Evolutionary conservation across 1,139 yeast species (phyloP).

Genomic region (Zhuliangozyma blackwelliae): DNA sequence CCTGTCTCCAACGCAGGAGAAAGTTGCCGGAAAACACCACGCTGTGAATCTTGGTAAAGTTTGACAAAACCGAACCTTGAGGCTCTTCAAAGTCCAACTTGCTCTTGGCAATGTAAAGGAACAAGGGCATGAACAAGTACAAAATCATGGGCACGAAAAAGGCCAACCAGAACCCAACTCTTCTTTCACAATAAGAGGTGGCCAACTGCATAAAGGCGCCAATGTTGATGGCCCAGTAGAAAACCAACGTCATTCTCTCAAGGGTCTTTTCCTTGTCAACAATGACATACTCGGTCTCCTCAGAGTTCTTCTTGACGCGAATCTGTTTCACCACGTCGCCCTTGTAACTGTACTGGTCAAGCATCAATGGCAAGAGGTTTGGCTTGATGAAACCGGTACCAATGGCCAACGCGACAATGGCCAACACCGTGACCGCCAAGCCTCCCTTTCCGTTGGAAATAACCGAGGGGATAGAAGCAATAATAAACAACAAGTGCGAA

Average conservation of each 20-base stretch:
- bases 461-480: slow-evolving; percentile 38
- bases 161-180: slow-evolving; percentile 76
- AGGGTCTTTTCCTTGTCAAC: slow-evolving; percentile 68
- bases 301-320: slow-evolving; percentile 38
- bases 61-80: slow-evolving; percentile 47
- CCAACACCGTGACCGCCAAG: slow-evolving; percentile 30
- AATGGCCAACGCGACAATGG: slow-evolving; percentile 34
- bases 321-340: slow-evolving; percentile 56
- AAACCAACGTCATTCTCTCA: slow-evolving; percentile 71
- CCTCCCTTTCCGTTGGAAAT: slow-evolving; percentile 29
- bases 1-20: slow-evolving; percentile 22
- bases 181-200: slow-evolving; percentile 66
- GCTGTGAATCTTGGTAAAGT: slow-evolving; percentile 20
- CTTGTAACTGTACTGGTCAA: slow-evolving; percentile 51
- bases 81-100: slow-evolving; percentile 35
- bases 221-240: slow-evolving; percentile 76
- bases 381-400: slow-evolving; percentile 53
- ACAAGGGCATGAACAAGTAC: slow-evolving; percentile 46
- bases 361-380: slow-evolving; percentile 46
- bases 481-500: slow-evolving; percentile 34
- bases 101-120: slow-evolving; percentile 35
- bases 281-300: slow-evolving; percentile 35
- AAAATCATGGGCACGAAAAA: slow-evolving; percentile 55
- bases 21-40: slow-evolving; percentile 26
- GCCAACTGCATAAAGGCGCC: slow-evolving; percentile 79